Base-by-base conservation (phyloP, 1,139 yeast species). In the Hemisphaericaspora subhashii region DNA sequence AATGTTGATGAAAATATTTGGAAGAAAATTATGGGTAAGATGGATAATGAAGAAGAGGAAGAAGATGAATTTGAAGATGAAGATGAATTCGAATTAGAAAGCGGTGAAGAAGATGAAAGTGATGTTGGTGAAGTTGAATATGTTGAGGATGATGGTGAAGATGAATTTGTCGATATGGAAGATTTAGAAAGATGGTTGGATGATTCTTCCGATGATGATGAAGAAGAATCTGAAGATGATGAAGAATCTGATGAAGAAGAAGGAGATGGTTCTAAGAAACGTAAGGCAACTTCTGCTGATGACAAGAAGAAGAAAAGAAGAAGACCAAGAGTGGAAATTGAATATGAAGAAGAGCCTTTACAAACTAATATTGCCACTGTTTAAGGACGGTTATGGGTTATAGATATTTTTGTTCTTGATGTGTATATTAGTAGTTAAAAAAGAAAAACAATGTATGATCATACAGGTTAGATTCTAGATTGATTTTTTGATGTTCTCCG, bases 1-100 rank as follows among this genome's bases (percentile, higher is more conserved):
- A 92, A 92, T 57, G 98, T 92, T 32, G 98, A 92, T 54, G 97
- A 90, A 57, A 83, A 83, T 66, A 81, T 92, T 46, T 92, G 98
- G 98, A 84, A 85, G 75, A 87, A 82, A 68, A 95, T 92, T 18
- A 77, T 92, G 68, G 88, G 92, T 50, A 81, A 78, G 49, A 82
- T 83, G 53, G 83, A 77, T 46, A 77, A 76, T 36, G 66, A 67
- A 35, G 72, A 74, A 55, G 74, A n/a, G n/a, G n/a, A 79, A 37
- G 79, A 77, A 47, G 83, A 80, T 44, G 86, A 80, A 36, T 84
- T 79, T 43, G 81, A 80, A 29, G 82, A 75, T 35, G 74, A 74
- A 35, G 82, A 77, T 40, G 83, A 81, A 39, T 79, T 78, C 32
- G 88, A 82, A 39, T 78, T 76, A 39, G 83, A 75, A 37, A 58